Base-by-base conservation (phyloP, 768 basidiomycete genomes). In the Boletus tylopilopsis region DNA sequence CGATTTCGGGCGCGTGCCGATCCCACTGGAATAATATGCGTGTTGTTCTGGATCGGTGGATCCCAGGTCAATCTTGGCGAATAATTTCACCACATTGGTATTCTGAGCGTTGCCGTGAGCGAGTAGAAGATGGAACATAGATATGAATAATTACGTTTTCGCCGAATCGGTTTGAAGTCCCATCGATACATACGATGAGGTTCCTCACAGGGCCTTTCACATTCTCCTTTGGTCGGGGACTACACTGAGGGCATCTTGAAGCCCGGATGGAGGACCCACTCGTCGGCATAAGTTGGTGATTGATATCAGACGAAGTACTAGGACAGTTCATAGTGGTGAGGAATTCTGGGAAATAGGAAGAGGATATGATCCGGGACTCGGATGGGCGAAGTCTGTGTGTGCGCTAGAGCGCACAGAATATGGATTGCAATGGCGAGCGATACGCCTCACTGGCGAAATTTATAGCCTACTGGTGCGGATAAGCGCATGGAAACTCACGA, bases 61-160 rank as follows among this genome's bases (percentile, higher is more conserved):
- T 34, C 65, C 54, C 5, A 54, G 39, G 15, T 63, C 48, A n/a
- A 72, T 49, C 5, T 57, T 61, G 30, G 54, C 55, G 37, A 71
- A 71, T 2, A 73, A 42, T 44, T 71, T 68, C n/a, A 72, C 57
- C n/a, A 73, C 59, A 29, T 72, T 69, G 45, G 69, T 70, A 34
- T 70, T 71, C 73, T 74, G 47, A 11, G 18, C 21, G 25, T n/a
- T 12, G 12, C 23, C 10, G 30, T 63, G 12, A 62, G 49, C 35
- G 13, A 33, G 9, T 22, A n/a, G 39, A 37, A 21, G 23, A 15
- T 4, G 3, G 4, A 2, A 10, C 6, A 39, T 33, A 23, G 16
- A 21, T 15, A n/a, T 6, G 23, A 24, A 25, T 7, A 32, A 13
- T 32, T 34, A 60, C 61, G 27, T 60, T 63, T 9, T 50, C 47